Base-by-base conservation (phyloP, 805 yeast species). In the Grigorovia jiainica region DNA sequence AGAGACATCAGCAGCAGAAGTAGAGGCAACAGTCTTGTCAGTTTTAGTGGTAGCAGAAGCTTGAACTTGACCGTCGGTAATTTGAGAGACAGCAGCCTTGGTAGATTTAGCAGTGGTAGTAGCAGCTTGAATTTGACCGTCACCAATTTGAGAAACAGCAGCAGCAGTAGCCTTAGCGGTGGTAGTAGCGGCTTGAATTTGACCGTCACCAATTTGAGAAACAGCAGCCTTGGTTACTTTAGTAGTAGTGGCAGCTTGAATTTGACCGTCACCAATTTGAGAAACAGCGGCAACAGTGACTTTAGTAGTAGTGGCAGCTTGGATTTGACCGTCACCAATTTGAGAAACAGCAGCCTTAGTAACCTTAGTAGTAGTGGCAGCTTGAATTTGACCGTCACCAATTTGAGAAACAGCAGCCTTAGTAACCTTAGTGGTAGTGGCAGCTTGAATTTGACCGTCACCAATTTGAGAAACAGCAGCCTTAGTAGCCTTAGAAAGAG, bases 361-460 rank as follows among this genome's bases (percentile, higher is more conserved):
- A 20, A 54, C 34, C 41, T 48, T 45, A 41, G n/a, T n/a, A n/a
- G n/a, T n/a, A n/a, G n/a, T n/a, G n/a, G 50, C 46, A 34, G 58
- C 55, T 48, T 56, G 70, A 32, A 40, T 39, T 42, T 34, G 61
- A 55, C 38, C 64, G 37, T 50, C 53, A 20, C 46, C 50, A 48
- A 25, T 25, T 25, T 25, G 30, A 10, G 30, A 25, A 10, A 25
- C 47, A 16, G 47, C 46, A 27, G 47, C 48, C 7, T 74, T 49
- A 32, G 60, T 45, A 13, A 59, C 35, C 36, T 62, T 53, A 43
- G n/a, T n/a, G n/a, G n/a, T n/a, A n/a, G n/a, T n/a, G n/a, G 72
- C 42, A 39, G 72, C 70, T 60, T 76, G 80, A 55, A 75, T 65
- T 63, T 76, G 81, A 54, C 81, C 81, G 51, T 76, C 82, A 51